phyloP scores from a whole-genome alignment of 2,329 filamentous ascomycete genomes.

The Microsporum audouinii region DNA sequence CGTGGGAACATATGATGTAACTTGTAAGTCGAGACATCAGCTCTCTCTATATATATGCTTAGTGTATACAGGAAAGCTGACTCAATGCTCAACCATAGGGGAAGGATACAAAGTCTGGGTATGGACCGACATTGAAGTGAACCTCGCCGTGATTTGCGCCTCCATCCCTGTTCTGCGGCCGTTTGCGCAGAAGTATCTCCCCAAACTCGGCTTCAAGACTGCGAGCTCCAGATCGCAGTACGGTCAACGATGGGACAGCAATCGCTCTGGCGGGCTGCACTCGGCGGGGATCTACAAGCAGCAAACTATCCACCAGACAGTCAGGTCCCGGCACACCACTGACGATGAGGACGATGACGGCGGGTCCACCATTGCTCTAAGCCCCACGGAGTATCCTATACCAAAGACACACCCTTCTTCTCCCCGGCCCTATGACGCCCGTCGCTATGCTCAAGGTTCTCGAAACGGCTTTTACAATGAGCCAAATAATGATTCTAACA shows the following conservation, averaged over 20 bases:
- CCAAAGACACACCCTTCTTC: neutral
- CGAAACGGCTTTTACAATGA: neutral
- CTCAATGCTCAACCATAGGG: slow-evolving; percentile 8
- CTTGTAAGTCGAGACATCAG: slow-evolving; percentile 9
- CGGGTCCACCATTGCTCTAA: neutral
- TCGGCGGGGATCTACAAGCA: slow-evolving; percentile 8
- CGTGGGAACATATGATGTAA: slow-evolving; percentile 12
- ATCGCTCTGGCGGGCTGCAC: neutral
- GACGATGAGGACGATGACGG: slow-evolving; percentile 1
- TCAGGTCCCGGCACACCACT: neutral
- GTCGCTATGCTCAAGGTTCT: neutral
- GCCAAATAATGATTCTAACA: neutral
- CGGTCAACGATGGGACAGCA: slow-evolving; percentile 1
- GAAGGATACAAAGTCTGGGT: slow-evolving; percentile 15
- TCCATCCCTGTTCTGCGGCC: slow-evolving; percentile 16
- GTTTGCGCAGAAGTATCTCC: slow-evolving; percentile 12
- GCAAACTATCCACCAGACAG: slow-evolving; percentile 10
- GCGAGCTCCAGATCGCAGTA: neutral
- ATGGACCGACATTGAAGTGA: slow-evolving; percentile 16
- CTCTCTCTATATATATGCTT: neutral
- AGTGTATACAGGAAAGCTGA: neutral
- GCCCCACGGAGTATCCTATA: neutral
- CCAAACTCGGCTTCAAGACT: slow-evolving; percentile 5
- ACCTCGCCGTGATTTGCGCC: slow-evolving; percentile 18
- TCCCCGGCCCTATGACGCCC: neutral